Base-by-base conservation (phyloP, 2,329 filamentous ascomycete genomes). In the Sporothrix humicola region DNA sequence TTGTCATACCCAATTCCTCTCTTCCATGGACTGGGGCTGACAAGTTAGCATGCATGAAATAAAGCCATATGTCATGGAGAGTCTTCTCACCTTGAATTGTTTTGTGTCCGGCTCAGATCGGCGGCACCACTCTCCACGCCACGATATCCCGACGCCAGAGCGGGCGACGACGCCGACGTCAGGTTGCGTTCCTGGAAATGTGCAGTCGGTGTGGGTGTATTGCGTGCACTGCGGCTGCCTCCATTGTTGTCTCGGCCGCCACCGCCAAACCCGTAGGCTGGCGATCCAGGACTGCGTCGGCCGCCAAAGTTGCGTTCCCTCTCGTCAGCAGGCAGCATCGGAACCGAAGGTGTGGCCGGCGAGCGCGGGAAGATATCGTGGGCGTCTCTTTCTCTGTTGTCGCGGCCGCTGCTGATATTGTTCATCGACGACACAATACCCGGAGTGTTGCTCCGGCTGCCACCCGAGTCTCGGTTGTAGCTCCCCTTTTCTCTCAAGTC, bases 261-360 rank as follows among this genome's bases (percentile, higher is more conserved):
- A 26, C 23, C 23, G 3, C 23, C 23, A 46, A 71, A 71, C 2
- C 69, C 69, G 42, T 71, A 48, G 12, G 31, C 54, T 1, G 69
- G 69, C 20, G 54, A 71, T 4, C 48, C 71, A 5, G 71, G 58
- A 15, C 59, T 65, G 10, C 46, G 59, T 15, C 44, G 44, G 13
- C 69, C 58, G 4, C 20, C 58, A 4, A n/a, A 12, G 6, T 46
- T 15, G 9, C 61, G 71, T 20, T 72, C 71, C 3, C 31, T 37
- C 31, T 37, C 31, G 4, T 68, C 71, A 0, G 46, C 50, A 0
- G 71, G 71, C 61, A 72, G 50, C 71, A 66, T 68, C 8, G 71
- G 71, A 13, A 69, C 37, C 12, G 71, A 68, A 15, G 61, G 71
- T 13, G 70, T 72, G 20, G 61, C 58, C 10, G 71, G 71, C 12